These are phyloP conservation scores for Toxicodendron radicans DNA, from an alignment of 345 rosid genomes.

Conservation along the genomic window DNA sequence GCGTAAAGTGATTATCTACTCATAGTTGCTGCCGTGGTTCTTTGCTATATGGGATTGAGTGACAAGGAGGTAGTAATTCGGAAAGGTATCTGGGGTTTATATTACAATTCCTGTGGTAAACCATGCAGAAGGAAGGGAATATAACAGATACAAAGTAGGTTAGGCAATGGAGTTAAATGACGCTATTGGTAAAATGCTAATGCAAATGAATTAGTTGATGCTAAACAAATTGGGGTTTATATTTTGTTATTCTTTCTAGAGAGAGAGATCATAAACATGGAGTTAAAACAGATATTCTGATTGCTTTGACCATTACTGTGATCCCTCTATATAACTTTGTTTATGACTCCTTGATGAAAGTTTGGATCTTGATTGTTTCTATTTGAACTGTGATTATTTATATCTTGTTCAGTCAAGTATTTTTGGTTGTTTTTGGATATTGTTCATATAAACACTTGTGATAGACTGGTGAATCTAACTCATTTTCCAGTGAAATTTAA, in stretches of 20 bases:
- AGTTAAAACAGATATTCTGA: not conserved
- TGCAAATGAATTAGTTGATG: not conserved
- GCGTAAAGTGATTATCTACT: not conserved
- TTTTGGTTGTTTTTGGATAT: not conserved
- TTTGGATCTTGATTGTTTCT: not conserved
- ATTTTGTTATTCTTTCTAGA: not conserved
- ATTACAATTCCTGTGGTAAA: not conserved
- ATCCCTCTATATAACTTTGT: not conserved
- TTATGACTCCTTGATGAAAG: not conserved
- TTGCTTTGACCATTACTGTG: not conserved
- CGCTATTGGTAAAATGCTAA: not conserved
- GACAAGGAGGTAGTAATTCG: not conserved
- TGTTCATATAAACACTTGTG: not conserved
- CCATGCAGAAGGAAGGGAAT: not conserved
- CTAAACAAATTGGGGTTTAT: not conserved
- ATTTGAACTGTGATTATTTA: not conserved
- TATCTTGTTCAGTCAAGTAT: not conserved
- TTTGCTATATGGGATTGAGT: not conserved
- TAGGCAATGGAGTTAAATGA: not conserved
- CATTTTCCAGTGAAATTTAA: not conserved
- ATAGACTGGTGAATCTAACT: not conserved
- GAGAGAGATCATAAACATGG: slow-evolving; percentile 7
- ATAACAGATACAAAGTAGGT: not conserved
- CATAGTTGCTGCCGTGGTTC: not conserved
- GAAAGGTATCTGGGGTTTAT: not conserved